Evolutionary conservation across 345 rosid genomes (phyloP), one percentile per base, ranked within the genome.

Genomic region (Rhodamnia argentea): DNA sequence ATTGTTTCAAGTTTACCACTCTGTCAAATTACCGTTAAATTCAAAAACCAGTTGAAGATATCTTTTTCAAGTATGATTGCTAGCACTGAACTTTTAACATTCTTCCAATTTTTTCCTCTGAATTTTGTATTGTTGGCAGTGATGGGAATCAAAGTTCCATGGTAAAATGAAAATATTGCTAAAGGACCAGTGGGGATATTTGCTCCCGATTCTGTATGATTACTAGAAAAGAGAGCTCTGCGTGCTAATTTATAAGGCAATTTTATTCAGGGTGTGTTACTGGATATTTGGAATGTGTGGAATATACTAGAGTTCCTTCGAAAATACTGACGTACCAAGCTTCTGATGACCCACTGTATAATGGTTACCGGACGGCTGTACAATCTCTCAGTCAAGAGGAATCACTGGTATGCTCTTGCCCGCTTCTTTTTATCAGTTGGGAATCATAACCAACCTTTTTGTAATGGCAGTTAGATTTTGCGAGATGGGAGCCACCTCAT

Each of bases 401-500:
- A 29, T 85, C 98, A 81, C 87, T 96, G 93, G 99, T 87, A 58
- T 82, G 52, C 52, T 26, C 52, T 40, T 44, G 12, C 58, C n/a
- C 18, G 23, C 16, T 15, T 84, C n/a, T 37, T 51, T 84, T 85
- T 27, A 54, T 60, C 52, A 47, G 15, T 26, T 51, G 86, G 50
- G 83, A 64, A 15, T 54, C 62, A 57, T 26, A 22, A 76, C n/a
- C 22, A 16, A 14, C 52, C 55, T 62, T 18, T 85, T 44, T 5
- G 3, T 40, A 24, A 78, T 57, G 59, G 90, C 90, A 96, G 99
- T 83, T 93, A 83, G 95, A 88, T 52, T 96, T 95, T 83, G 99
- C 99, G 32, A 85, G 90, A 83, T 96, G 98, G 98, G 99, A 96
- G 88, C 99, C 99, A 32, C 98, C 98, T 58, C 99, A 96, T 85